These are phyloP conservation scores for Turnera subulata DNA, from an alignment of 345 rosid genomes.

Conservation along the genomic window DNA sequence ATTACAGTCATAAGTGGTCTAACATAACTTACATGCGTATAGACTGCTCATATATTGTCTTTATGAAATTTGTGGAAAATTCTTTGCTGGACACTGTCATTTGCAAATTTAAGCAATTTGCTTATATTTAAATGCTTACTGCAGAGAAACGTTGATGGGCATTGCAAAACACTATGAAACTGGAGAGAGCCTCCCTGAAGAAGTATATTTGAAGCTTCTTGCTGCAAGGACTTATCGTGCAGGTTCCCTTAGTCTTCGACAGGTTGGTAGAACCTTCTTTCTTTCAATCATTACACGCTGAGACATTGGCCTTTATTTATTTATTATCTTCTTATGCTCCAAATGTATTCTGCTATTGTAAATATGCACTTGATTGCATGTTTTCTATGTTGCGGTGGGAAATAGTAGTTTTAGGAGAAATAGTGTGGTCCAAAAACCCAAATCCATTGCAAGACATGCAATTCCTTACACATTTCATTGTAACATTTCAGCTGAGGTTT, in stretches of 20 bases:
- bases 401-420: too few species aligned
- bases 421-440: too few species aligned
- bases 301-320: too few species aligned
- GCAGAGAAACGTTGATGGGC: constrained; percentile 88
- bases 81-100: not conserved
- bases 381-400: too few species aligned
- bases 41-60: not conserved
- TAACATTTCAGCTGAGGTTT: constrained; percentile 50
- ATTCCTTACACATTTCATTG: constrained; percentile 2
- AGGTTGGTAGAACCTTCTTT: constrained; percentile 45
- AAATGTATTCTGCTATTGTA: too few species aligned
- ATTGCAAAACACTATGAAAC: constrained; percentile 87
- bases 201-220: constrained; percentile 69
- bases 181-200: constrained; percentile 82
- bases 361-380: too few species aligned
- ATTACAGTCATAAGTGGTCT: not conserved
- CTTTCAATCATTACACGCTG: too few species aligned
- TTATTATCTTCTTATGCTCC: too few species aligned
- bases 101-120: constrained; percentile 4
- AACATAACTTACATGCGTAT: not conserved
- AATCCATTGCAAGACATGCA: too few species aligned
- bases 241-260: constrained; percentile 83
- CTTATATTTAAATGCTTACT: constrained; percentile 8
- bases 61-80: not conserved
- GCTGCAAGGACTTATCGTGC: constrained; percentile 92